Evolutionary conservation across 2,329 filamentous ascomycete genomes (phyloP), one percentile per base, ranked within the genome.

Genomic region (Emmonsiellopsis sp.): DNA sequence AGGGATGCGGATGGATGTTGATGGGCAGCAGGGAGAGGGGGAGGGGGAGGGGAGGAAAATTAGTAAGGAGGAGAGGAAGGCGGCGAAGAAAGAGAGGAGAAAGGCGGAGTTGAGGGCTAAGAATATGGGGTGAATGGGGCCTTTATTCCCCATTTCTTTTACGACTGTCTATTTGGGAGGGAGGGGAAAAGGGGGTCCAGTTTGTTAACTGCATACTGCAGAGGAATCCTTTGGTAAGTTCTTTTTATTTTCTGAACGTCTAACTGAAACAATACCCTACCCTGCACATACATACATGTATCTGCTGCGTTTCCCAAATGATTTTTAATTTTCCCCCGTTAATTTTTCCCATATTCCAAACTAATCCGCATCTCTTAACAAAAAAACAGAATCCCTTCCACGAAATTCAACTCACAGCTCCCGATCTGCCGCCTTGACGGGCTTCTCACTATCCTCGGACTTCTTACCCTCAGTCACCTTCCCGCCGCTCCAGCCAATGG

Each of bases 401-500:
- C 34, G 16, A n/a, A 16, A 5, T 4, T 15, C 16, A 52, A 51
- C 48, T 72, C 79, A 91, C 70, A 92, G 70, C 73, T 94, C 89
- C 58, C 88, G 81, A 54, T 89, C 89, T 42, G 81, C 82, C 47
- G 87, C 83, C 72, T 85, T 87, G 58, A 83, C 78, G 34, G 83
- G 80, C 65, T 79, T 79, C 50, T 81, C 73, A 56, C 74, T 76
- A 58, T 81, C 79, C 62, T 76, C 71, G 32, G 67, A 65, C 71
- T 81, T 79, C 55, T 55, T 52, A 32, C 66, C 65, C 53, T 73
- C 72, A 35, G 73, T 67, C 42, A 70, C 66, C 62, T 73, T 73
- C 37, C 67, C 68, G 57, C 88, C 83, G 66, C 85, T 84, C 91
- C 92, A 98, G 59, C 88, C 85, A 56, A 98, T 80, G 1, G 92